Evolutionary conservation across 495 filamentous ascomycete species (phyloP).

Genomic region (Sordaria brevicollis): DNA sequence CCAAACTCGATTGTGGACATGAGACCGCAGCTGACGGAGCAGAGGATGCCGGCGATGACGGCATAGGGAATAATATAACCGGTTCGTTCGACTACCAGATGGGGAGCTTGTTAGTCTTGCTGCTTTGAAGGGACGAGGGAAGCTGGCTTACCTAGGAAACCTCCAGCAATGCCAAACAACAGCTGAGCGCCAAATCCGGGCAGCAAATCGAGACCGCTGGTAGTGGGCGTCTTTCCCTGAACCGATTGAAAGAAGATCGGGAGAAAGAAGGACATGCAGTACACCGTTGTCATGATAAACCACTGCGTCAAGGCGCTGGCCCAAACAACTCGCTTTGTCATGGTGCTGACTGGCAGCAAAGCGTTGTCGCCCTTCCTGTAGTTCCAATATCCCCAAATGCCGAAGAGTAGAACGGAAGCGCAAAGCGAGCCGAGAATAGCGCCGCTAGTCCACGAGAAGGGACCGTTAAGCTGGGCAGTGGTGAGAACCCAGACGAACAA

Average conservation of each 20-base stretch:
- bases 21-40: constrained; percentile 48
- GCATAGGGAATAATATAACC: constrained; percentile 58
- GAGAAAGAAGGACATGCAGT: constrained; percentile 49
- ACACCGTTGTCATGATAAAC: constrained; percentile 45
- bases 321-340: constrained; percentile 54
- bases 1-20: constrained; percentile 44
- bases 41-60: constrained; percentile 36
- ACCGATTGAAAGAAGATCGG: constrained; percentile 66
- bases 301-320: constrained; percentile 39
- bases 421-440: constrained; percentile 58
- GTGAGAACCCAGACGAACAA: constrained; percentile 49
- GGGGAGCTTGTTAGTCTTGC: not conserved
- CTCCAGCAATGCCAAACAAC: constrained; percentile 39
- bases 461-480: constrained; percentile 72
- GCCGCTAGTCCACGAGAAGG: constrained; percentile 50
- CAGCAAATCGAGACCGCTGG: constrained; percentile 44
- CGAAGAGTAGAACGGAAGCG: constrained; percentile 45
- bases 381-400: constrained; percentile 51
- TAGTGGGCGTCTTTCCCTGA: constrained; percentile 36
- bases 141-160: constrained; percentile 27
- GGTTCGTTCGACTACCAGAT: constrained; percentile 7
- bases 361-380: constrained; percentile 51
- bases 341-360: constrained; percentile 54
- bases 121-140: constrained; percentile 19
- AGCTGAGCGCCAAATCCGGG: constrained; percentile 33